Evolutionary conservation across 202 grass and related monocot genomes (phyloP), one percentile per base, ranked within the genome.

Genomic region (Hordeum pubiflorum): DNA sequence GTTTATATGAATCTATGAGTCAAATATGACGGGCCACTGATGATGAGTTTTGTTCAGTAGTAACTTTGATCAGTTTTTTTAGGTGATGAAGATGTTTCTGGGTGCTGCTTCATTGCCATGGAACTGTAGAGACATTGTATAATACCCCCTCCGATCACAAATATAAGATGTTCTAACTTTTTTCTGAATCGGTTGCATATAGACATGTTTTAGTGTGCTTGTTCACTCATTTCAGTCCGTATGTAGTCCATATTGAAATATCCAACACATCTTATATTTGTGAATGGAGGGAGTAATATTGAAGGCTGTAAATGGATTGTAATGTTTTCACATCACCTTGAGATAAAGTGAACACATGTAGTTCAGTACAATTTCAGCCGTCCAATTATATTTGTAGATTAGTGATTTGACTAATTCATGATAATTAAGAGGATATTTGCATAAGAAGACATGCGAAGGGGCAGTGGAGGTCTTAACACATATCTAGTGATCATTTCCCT

Each of bases 381-480:
- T 10, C 10, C 52, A 11, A 46, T 24, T 74, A 46, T 65, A 46
- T 75, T 63, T 74, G 15, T 86, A 41, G 38, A 74, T 66, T 76
- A 37, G 23, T 38, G 63, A 75, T 39, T 24, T 68, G 59, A 75
- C n/a, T 39, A 85, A 36, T 59, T 66, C 50, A 36, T 46, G 17
- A 75, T 26, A 81, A 18, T 58, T 34, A 74, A 75, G 65, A 63
- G 26, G 6, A 64, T 50, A 64, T 78, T 65, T 46, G 14, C 64
- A 43, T 23, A 24, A 68, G n/a, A 50, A 41, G 58, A 46, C 31
- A 37, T 7, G 32, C 2, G 60, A 65, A 72, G 24, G 36, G 79
- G 6, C 4, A 31, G 2, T 58, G 2, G 61, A 66, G 34, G 22
- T 68, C 14, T 65, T 22, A 13, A 65, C 63, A 69, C 44, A 58